Evolutionary conservation across 768 basidiomycete genomes (phyloP).

Genomic region (Piloderma croceum): DNA sequence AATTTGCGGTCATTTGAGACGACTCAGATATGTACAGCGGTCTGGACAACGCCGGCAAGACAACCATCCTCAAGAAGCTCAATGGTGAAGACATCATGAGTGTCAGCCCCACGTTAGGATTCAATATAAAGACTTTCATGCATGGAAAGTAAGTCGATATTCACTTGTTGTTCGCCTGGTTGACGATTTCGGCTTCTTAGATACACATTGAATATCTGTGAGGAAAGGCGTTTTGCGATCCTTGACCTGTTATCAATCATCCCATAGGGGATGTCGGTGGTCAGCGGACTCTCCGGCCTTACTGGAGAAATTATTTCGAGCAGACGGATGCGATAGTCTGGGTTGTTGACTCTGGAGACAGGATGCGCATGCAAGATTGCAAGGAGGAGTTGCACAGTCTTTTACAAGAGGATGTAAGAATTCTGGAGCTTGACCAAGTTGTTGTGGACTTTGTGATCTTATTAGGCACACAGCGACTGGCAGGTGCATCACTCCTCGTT

Average conservation of each 20-base stretch:
- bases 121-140: constrained; percentile 96
- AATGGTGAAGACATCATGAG: constrained; percentile 85
- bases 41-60: constrained; percentile 98
- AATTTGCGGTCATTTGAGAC: constrained; percentile 4
- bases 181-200: constrained; percentile 28
- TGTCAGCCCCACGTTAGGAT: constrained; percentile 92
- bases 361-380: constrained; percentile 87
- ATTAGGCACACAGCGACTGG: constrained; percentile 57
- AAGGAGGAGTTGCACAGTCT: constrained; percentile 80
- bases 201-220: constrained; percentile 79
- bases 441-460: constrained; percentile 10
- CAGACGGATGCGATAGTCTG: constrained; percentile 97
- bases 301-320: constrained; percentile 99
- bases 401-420: constrained; percentile 88
- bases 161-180: too few species aligned
- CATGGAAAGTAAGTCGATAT: constrained; percentile 81
- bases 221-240: constrained; percentile 4
- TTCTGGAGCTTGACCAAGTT: constrained; percentile 8
- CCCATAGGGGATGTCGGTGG: constrained; percentile 94
- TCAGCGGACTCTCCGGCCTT: constrained; percentile 90
- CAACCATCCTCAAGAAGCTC: constrained; percentile 93
- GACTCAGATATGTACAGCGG: constrained; percentile 50
- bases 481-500: constrained; percentile 92
- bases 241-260: constrained; percentile 1
- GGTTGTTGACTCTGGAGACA: constrained; percentile 96